Conservation (phyloP, 495 filamentous ascomycete species). For the Trichoderma asperelloides region DNA sequence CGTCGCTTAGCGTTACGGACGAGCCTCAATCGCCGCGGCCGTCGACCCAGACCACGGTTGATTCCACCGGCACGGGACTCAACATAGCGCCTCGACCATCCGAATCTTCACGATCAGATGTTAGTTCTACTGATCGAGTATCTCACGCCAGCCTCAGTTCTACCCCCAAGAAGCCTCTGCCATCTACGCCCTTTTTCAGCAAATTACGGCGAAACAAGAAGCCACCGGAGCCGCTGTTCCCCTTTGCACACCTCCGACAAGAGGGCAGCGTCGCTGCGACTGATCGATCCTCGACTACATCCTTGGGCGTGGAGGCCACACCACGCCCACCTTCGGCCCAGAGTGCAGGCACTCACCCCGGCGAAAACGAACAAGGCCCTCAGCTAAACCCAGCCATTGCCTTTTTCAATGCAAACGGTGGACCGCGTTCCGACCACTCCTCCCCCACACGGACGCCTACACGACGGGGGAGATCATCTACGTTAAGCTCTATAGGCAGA, state of each 20-base stretch:
- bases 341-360: constrained; percentile 37
- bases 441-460: constrained; percentile 53
- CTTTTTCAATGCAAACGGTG: constrained; percentile 50
- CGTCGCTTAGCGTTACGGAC: not conserved
- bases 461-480: constrained; percentile 72
- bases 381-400: constrained; percentile 40
- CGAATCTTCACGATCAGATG: constrained; percentile 87
- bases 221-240: constrained; percentile 74
- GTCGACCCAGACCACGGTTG: not conserved
- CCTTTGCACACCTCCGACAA: constrained; percentile 58
- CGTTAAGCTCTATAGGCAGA: constrained; percentile 69
- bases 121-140: constrained; percentile 67
- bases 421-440: constrained; percentile 60
- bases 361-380: constrained; percentile 21
- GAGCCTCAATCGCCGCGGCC: constrained; percentile 4
- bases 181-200: constrained; percentile 61
- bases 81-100: constrained; percentile 52
- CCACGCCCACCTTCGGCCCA: constrained; percentile 17
- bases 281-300: constrained; percentile 23
- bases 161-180: constrained; percentile 50
- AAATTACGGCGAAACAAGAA: constrained; percentile 68
- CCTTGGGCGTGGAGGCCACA: constrained; percentile 19
- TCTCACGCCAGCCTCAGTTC: constrained; percentile 52
- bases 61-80: constrained; percentile 5
- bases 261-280: constrained; percentile 36